A percentile compares a stretch with the other conserved stretches of the same genome.
These are phyloP conservation scores for Acorus calamus DNA, from an alignment of 106 monocot species.

Conservation along the genomic window DNA sequence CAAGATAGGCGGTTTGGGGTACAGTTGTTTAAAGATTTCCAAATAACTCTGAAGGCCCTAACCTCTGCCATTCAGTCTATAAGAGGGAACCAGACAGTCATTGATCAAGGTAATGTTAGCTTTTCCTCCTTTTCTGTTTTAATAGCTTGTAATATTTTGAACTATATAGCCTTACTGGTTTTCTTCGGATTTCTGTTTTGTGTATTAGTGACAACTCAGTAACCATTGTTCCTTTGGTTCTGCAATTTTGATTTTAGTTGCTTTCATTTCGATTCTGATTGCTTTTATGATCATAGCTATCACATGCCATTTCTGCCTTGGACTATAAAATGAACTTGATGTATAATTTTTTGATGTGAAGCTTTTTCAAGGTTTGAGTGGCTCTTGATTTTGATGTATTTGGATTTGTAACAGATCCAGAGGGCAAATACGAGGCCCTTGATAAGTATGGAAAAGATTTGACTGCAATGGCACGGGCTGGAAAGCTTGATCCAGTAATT, in stretches of 20 bases:
- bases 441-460: slow-evolving; percentile 98
- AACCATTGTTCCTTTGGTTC: too few relatives aligned
- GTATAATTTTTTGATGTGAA: too few relatives aligned
- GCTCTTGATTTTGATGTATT: not conserved
- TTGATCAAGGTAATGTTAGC: slow-evolving; percentile 68
- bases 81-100: slow-evolving; percentile 79
- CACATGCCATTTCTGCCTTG: too few relatives aligned
- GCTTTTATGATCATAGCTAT: not conserved
- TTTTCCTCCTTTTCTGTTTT: not conserved
- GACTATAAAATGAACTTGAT: too few relatives aligned
- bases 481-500: slow-evolving; percentile 99
- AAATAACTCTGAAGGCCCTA: slow-evolving; percentile 45
- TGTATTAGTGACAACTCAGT: too few relatives aligned
- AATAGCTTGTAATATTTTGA: not conserved
- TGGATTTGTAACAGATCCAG: slow-evolving; percentile 60
- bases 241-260: not conserved
- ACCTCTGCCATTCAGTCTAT: slow-evolving; percentile 63
- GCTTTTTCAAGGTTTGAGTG: not conserved
- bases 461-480: slow-evolving; percentile 93
- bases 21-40: slow-evolving; percentile 87
- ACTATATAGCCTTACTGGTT: not conserved
- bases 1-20: slow-evolving; percentile 86
- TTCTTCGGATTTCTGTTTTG: not conserved
- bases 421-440: slow-evolving; percentile 94
- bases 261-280: not conserved